Base-by-base conservation (phyloP, 1,284 basidiomycete species). In the Cutaneotrichosporon cutaneum region DNA sequence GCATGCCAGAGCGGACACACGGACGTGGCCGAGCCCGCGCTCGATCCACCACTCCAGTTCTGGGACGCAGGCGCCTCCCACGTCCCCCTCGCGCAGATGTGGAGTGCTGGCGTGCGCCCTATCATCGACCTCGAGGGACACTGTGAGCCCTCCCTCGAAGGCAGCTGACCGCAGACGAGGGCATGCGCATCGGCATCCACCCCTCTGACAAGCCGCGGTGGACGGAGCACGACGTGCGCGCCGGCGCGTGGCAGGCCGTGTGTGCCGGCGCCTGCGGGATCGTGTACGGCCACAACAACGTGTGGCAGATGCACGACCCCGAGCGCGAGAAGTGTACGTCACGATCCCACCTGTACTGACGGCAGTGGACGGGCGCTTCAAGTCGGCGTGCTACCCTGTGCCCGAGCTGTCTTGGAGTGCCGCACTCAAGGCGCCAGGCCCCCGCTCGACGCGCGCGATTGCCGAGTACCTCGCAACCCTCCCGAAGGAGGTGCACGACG, bases 71-170 rank as follows among this genome's bases (percentile, higher is more conserved):
- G 51, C 44, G 56, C 66, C n/a, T 56, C 62, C 16, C 50, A 60
- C 48, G 59, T 68, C 21, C 33, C 32, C 0, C n/a, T 35, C 24
- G 8, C 24, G 26, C 24, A 13, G 18, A 33, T 33, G 39, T 54
- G 44, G 39, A 56, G 58, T 18, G 62, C 64, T n/a, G 35, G 33
- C 6, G 30, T 33, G 13, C 44, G 67, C 6, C 65, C 65, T 3
- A 59, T 68, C 33, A 55, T 70, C 9, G 67, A 70, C 50, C 50
- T 70, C 24, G 69, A 70, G 56, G 42, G 54, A 9, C 69, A 70
- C 51, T 70, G 67, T 42, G 65, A 67, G 56, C 57, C 33, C 30
- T n/a, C n/a, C n/a, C 4, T n/a, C 39, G n/a, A 42, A 30, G 30
- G 18, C 62, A 3, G 56, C 61, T 53, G 32, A 35, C 32, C 22